Conservation (phyloP, 495 filamentous ascomycete species). For the Tuber brumale region DNA sequence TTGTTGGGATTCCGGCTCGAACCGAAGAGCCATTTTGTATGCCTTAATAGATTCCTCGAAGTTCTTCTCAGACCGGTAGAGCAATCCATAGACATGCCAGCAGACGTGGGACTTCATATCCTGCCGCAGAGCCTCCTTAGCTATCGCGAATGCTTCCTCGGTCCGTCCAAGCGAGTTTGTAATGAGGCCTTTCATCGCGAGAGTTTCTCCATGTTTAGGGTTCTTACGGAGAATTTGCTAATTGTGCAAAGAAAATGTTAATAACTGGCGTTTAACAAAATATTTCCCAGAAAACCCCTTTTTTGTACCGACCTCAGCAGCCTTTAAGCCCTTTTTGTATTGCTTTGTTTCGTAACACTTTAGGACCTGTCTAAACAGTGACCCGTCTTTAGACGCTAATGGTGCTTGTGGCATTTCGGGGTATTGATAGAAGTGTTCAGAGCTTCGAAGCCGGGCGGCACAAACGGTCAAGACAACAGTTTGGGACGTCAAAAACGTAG, state of each 20-base stretch:
- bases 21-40: constrained; percentile 85
- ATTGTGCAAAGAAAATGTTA: neutral
- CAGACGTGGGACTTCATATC: constrained; percentile 99
- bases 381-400: constrained; percentile 80
- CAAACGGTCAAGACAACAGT: neutral
- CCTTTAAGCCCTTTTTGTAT: constrained; percentile 75
- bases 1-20: constrained; percentile 87
- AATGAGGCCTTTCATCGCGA: constrained; percentile 97
- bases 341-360: constrained; percentile 96
- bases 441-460: neutral
- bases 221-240: constrained; percentile 91
- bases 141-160: constrained; percentile 87
- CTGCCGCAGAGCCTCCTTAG: constrained; percentile 80
- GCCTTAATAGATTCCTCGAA: constrained; percentile 98
- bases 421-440: neutral
- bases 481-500: neutral
- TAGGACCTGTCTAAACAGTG: constrained; percentile 88
- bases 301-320: constrained; percentile 26
- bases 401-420: constrained; percentile 42
- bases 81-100: constrained; percentile 98
- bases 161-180: constrained; percentile 83
- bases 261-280: neutral
- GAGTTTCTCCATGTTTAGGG: constrained; percentile 94
- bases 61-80: constrained; percentile 89
- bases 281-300: neutral